Base-by-base conservation (phyloP, 2,329 filamentous ascomycete genomes). In the Claviceps pazoutovae region DNA sequence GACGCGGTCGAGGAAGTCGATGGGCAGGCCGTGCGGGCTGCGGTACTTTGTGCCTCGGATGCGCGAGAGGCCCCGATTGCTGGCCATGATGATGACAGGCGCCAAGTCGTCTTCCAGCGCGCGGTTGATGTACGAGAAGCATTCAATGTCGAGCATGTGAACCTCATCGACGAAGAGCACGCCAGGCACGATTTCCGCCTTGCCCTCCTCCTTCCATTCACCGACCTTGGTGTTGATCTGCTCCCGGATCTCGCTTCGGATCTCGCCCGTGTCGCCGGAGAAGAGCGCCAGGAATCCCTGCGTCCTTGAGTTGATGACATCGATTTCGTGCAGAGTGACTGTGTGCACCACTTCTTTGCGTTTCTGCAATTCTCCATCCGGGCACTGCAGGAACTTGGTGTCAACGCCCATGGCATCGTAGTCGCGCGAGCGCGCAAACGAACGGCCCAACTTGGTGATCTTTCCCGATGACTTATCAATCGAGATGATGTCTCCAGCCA, bases 351-450 rank as follows among this genome's bases (percentile, higher is more conserved):
- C 89, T 71, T 98, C 93, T 67, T 94, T 93, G 60, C 93, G 87
- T 69, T 95, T 94, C 69, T 98, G 93, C 39, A 98, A 78, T 73
- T 98, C 93, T 60, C 93, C 93, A 64, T 98, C 93, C 2, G 93
- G 93, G 66, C 91, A 97, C 68, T 96, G 90, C 42, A 98, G 81
- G 67, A 97, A 98, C 69, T 96, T 97, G 60, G 91, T 96, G 68
- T 98, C 93, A 48, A 89, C 88, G 46, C 93, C 93, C 90, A 98
- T 97, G 49, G 93, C 93, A 70, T 98, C 93, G 76, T 98, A 98
- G 71, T 98, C 93, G 66, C 93, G 82, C 55, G 90, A 95, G 58
- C 91, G 83, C 19, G 93, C 90, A 69, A 93, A 98, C 34, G 89
- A 96, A 51, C 93, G 84, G 53, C 93, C 93, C 21, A 98, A 80